Evolutionary conservation across 768 basidiomycete genomes (phyloP).

Genomic region (Phaffia tasmanica): DNA sequence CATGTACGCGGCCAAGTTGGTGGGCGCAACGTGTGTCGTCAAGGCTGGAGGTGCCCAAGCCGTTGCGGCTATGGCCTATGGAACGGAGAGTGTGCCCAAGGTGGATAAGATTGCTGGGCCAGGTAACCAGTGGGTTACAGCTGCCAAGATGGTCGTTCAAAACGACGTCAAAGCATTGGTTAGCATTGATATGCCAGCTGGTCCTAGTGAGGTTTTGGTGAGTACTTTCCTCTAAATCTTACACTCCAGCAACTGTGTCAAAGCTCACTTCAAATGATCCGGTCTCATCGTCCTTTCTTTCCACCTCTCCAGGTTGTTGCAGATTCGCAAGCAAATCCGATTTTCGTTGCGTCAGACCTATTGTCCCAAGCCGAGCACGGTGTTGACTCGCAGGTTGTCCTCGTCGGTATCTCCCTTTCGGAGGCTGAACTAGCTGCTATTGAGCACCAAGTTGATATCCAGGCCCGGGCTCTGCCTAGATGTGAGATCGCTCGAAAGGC

Average conservation of each 20-base stretch:
- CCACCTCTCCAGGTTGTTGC: slow-evolving; percentile 66
- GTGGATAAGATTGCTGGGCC: slow-evolving; percentile 99
- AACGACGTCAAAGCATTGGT: slow-evolving; percentile 95
- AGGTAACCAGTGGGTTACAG: slow-evolving; percentile 99
- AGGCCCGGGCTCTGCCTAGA: slow-evolving; percentile 74
- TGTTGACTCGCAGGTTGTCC: slow-evolving; percentile 92
- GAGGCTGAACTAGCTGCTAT: slow-evolving; percentile 55
- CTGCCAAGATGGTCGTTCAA: slow-evolving; percentile 97
- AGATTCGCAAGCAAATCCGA: slow-evolving; percentile 70
- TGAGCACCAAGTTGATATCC: slow-evolving; percentile 71
- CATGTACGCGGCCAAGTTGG: slow-evolving; percentile 84
- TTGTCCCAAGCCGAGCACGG: slow-evolving; percentile 98
- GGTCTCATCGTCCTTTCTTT: not conserved
- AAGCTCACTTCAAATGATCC: not conserved
- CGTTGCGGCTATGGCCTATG: slow-evolving; percentile 89
- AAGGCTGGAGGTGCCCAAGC: slow-evolving; percentile 97
- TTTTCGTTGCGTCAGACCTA: slow-evolving; percentile 90
- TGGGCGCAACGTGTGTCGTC: slow-evolving; percentile 79
- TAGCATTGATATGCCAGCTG: slow-evolving; percentile 98
- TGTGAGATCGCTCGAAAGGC: slow-evolving; percentile 85
- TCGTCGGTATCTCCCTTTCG: slow-evolving; percentile 66
- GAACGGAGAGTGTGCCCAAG: slow-evolving; percentile 87
- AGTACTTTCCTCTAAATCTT: slow-evolving; percentile 36
- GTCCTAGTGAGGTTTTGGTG: slow-evolving; percentile 93
- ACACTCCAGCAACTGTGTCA: not conserved